Evolutionary conservation across 176 grass and related monocot species (phyloP).

Genomic region (Raddia distichophylla): DNA sequence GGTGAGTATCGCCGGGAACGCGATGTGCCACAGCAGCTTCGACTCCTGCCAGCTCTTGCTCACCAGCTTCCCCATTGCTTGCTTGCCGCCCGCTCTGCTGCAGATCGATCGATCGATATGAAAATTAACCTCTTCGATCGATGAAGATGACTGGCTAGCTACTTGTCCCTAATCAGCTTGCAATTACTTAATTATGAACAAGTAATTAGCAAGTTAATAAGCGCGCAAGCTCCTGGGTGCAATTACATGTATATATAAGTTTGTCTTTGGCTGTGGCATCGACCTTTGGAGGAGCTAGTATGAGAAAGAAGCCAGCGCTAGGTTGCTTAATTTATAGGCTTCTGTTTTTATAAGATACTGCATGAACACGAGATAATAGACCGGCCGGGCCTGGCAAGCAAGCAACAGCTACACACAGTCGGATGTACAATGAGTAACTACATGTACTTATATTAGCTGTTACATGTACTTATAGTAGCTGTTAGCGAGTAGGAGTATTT

Average conservation of each 20-base stretch:
- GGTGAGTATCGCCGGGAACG: conserved; percentile 72
- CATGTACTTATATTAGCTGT: neutral
- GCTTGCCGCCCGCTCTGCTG: too few relatives aligned
- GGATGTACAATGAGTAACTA: neutral
- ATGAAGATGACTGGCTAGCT: neutral
- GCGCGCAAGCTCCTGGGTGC: too few relatives aligned
- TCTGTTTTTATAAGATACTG: neutral
- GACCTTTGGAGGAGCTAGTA: neutral
- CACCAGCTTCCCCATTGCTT: conserved; percentile 42
- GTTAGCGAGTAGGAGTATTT: too few relatives aligned
- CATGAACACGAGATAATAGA: too few relatives aligned
- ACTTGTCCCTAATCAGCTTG: neutral
- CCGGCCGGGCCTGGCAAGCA: neutral
- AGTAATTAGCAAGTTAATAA: neutral
- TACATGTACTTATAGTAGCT: neutral
- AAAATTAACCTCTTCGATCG: neutral
- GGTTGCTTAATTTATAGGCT: neutral
- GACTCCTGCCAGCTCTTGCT: conserved; percentile 65
- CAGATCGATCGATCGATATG: neutral
- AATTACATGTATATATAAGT: neutral
- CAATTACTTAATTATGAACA: neutral
- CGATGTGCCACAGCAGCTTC: conserved; percentile 75
- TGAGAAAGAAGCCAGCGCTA: neutral
- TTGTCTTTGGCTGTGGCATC: neutral
- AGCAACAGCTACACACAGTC: neutral